Conservation (phyloP, 441 rosid species). For the Geranium incanum region DNA sequence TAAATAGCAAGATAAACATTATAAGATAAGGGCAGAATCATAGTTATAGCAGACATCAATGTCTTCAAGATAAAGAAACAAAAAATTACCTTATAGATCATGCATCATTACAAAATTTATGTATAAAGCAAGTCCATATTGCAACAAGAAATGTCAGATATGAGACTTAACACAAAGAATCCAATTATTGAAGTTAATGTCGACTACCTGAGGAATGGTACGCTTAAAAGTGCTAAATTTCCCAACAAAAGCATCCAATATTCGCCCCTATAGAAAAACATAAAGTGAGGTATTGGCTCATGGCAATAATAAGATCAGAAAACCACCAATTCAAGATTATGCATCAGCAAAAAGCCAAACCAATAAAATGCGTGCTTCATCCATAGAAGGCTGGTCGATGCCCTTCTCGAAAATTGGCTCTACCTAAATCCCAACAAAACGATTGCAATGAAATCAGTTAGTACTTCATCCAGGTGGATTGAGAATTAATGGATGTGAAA, state of each 20-base stretch:
- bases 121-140: background rate
- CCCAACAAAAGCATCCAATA: conserved; percentile 98
- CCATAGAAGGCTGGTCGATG: conserved; percentile 82
- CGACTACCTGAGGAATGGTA: conserved; percentile 87
- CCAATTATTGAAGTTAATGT: background rate
- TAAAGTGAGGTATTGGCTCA: conserved; percentile 15
- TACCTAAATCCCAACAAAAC: conserved; percentile 45
- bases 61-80: background rate
- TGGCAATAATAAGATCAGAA: conserved; percentile 6
- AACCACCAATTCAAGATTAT: conserved; percentile 15
- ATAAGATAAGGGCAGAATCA: too few species aligned
- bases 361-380: conserved; percentile 82
- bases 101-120: background rate
- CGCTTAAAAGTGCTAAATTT: conserved; percentile 60
- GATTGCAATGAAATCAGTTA: too few species aligned
- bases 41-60: background rate
- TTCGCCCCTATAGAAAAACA: conserved; percentile 57
- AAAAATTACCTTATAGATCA: conserved; percentile 4
- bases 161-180: background rate
- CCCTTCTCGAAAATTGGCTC: conserved; percentile 99
- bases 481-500: too few species aligned
- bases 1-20: too few species aligned
- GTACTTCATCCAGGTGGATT: too few species aligned
- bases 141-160: too few species aligned
- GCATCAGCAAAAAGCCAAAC: conserved; percentile 32